Conservation (phyloP, 352 stramenopile species). For the Pythium sukuiense region DNA sequence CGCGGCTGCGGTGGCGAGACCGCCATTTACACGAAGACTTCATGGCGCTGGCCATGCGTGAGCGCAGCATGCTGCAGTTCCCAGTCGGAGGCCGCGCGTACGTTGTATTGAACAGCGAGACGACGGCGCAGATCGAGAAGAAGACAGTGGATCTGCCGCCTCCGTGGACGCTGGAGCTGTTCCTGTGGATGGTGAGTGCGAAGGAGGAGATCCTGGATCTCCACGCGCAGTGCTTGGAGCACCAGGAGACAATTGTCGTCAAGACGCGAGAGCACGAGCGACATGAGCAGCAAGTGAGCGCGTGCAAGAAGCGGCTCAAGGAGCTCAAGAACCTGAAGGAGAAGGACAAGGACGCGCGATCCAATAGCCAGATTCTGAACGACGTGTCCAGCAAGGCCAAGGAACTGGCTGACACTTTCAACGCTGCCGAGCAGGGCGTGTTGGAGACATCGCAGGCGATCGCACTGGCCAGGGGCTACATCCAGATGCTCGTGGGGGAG, state of each 20-base stretch:
- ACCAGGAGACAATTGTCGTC: conserved; percentile 38
- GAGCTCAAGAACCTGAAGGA: conserved; percentile 28
- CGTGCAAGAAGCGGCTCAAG: conserved; percentile 45
- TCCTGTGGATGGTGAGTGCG: conserved; percentile 53
- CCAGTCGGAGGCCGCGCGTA: conserved; percentile 43
- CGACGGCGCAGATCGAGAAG: conserved; percentile 7
- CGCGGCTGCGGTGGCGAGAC: conserved; percentile 60
- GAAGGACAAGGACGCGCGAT: conserved; percentile 5
- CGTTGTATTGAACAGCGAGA: conserved; percentile 38
- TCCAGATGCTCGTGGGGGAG: conserved; percentile 47
- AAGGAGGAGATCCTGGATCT: conserved; percentile 56
- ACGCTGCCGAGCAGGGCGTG: conserved; percentile 42
- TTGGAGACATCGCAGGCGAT: conserved; percentile 36
- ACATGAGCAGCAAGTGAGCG: conserved; percentile 41
- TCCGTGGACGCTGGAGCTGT: conserved; percentile 74
- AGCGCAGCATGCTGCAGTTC: conserved; percentile 57
- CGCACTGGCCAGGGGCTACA: conserved; percentile 42
- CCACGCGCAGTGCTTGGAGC: conserved; percentile 36
- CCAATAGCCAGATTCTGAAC: conserved; percentile 17
- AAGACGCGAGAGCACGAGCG: conserved; percentile 39
- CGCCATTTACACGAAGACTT: conserved; percentile 73
- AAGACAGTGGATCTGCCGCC: conserved; percentile 42
- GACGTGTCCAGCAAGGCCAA: conserved; percentile 39
- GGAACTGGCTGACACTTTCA: conserved; percentile 55
- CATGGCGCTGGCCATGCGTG: conserved; percentile 35